phyloP scores from a whole-genome alignment of 176 grass and related monocot genomes.

The Avena sativa region DNA sequence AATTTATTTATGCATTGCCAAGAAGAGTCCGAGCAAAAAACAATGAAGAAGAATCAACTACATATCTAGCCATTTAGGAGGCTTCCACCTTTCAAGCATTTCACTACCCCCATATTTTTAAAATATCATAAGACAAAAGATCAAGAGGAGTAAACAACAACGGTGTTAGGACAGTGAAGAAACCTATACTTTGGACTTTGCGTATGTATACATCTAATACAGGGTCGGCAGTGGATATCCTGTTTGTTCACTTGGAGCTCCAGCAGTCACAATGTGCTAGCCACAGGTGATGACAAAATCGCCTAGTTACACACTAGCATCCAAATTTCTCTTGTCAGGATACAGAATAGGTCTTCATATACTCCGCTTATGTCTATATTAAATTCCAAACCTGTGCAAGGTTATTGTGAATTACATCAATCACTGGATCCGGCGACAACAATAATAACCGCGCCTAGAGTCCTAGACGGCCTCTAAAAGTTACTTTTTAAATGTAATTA shows the following conservation, averaged over 20 bases:
- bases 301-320: conserved; percentile 41
- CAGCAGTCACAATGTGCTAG: conserved; percentile 22
- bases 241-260: conserved; percentile 34
- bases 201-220: not conserved
- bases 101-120: not conserved
- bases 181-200: conserved; percentile 16
- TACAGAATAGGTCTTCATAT: conserved; percentile 38
- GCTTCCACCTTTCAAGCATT: conserved; percentile 25
- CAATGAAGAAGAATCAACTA: not conserved
- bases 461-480: not conserved
- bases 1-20: conserved; percentile 7
- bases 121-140: conserved; percentile 17
- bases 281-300: conserved; percentile 36
- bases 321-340: conserved; percentile 38
- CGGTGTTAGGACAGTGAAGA: conserved; percentile 15
- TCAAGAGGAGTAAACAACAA: conserved; percentile 1
- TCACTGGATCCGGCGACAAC: not conserved
- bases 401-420: conserved; percentile 16
- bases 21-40: not conserved
- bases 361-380: conserved; percentile 6
- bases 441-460: conserved; percentile 6
- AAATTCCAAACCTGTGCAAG: not conserved
- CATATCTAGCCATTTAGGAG: not conserved
- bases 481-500: not conserved
- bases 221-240: conserved; percentile 33